Conservation (phyloP, 176 grass and related monocot species). For the Pontederia crassipes region DNA sequence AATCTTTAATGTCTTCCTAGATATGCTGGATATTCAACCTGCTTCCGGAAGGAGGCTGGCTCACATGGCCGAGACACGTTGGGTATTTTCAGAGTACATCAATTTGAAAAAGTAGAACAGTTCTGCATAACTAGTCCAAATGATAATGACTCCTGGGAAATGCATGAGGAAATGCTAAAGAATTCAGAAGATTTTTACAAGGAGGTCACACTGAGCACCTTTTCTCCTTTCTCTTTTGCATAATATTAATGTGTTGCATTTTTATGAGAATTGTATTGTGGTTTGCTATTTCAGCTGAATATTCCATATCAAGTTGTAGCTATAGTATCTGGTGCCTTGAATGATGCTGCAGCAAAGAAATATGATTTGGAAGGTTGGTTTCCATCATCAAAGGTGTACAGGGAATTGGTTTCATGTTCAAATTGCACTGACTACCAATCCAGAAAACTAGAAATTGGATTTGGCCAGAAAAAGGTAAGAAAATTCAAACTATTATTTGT, state of each 20-base stretch:
- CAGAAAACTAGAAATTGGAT: conserved; percentile 77
- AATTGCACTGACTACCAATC: conserved; percentile 96
- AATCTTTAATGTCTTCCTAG: conserved; percentile 23
- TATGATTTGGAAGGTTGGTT: conserved; percentile 98
- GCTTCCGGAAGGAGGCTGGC: conserved; percentile 91
- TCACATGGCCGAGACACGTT: conserved; percentile 83
- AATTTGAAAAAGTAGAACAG: conserved; percentile 95
- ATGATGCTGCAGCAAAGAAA: conserved; percentile 93
- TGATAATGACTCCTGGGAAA: conserved; percentile 61
- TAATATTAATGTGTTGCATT: neutral
- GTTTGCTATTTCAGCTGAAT: conserved; percentile 42
- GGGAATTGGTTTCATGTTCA: conserved; percentile 88
- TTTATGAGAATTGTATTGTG: conserved; percentile 11
- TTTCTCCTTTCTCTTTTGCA: neutral
- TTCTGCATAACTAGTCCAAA: conserved; percentile 81
- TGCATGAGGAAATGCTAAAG: conserved; percentile 81
- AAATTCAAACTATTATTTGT: neutral
- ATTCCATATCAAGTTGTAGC: conserved; percentile 82
- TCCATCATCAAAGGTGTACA: conserved; percentile 76
- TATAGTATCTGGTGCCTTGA: conserved; percentile 85
- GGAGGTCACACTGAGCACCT: conserved; percentile 21
- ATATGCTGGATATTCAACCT: conserved; percentile 92
- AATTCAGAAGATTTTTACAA: conserved; percentile 88
- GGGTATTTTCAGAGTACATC: conserved; percentile 91
- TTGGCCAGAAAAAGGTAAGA: conserved; percentile 79